Percentiles rank a stretch among this genome's conserved stretches.
Conservation (phyloP, 1,139 yeast genomes). For the Sugiyamaella japonica region DNA sequence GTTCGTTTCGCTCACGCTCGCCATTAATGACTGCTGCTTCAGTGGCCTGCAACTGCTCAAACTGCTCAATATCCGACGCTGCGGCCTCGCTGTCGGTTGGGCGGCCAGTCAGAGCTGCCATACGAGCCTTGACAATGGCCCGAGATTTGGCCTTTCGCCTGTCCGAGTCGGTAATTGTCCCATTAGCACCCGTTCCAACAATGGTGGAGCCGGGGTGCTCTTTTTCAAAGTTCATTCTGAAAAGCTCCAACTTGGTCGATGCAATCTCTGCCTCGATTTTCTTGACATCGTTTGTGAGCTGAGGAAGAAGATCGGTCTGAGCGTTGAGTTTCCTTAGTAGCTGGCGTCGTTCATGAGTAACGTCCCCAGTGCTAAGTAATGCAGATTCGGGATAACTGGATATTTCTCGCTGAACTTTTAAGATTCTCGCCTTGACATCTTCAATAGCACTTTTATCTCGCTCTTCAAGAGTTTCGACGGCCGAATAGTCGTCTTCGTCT, state of each 20-base stretch:
- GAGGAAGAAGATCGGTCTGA: slow-evolving; percentile 69
- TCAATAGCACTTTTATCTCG: slow-evolving; percentile 61
- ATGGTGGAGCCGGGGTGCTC: slow-evolving; percentile 69
- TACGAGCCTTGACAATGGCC: slow-evolving; percentile 73
- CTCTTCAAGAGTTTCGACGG: slow-evolving; percentile 43
- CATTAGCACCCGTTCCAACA: slow-evolving; percentile 82
- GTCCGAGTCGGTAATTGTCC: slow-evolving; percentile 79
- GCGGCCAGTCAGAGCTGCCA: slow-evolving; percentile 90
- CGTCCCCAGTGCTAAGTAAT: slow-evolving; percentile 35
- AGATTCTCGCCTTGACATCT: slow-evolving; percentile 60
- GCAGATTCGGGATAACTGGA: slow-evolving; percentile 37
- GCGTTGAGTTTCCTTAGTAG: slow-evolving; percentile 53
- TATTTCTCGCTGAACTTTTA: slow-evolving; percentile 53
- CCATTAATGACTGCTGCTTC: slow-evolving; percentile 45
- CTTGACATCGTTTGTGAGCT: slow-evolving; percentile 60
- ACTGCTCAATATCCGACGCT: slow-evolving; percentile 50
- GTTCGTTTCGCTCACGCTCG: slow-evolving; percentile 56
- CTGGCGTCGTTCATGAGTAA: slow-evolving; percentile 44
- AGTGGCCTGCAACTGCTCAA: slow-evolving; percentile 57
- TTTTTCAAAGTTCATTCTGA: slow-evolving; percentile 53
- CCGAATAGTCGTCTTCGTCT: slow-evolving; percentile 57
- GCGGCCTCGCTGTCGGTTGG: slow-evolving; percentile 46
- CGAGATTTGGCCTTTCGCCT: slow-evolving; percentile 75
- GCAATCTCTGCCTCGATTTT: slow-evolving; percentile 67
- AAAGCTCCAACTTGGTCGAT: slow-evolving; percentile 62